These are phyloP conservation scores for Henckelia pumila DNA, from an alignment of 257 asterid genomes.

Conservation along the genomic window DNA sequence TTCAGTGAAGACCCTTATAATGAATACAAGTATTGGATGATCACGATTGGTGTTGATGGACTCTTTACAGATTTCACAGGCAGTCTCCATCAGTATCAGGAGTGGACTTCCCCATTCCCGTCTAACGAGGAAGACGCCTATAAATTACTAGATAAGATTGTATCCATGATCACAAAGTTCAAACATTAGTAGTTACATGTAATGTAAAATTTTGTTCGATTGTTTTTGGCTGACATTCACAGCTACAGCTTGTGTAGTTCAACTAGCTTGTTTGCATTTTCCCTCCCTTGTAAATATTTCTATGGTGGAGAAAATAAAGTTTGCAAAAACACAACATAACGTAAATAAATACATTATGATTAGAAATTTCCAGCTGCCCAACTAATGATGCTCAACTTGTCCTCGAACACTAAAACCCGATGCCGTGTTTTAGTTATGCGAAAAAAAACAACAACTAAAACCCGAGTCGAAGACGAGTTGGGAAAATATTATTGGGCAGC, in stretches of 20 bases:
- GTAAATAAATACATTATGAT: too few species aligned
- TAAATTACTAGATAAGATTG: constrained; percentile 54
- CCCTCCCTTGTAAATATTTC: background rate
- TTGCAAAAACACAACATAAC: too few species aligned
- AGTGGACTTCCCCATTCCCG: constrained; percentile 62
- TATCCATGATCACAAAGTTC: constrained; percentile 53
- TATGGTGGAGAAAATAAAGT: background rate
- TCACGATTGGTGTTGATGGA: constrained; percentile 79
- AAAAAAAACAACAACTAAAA: too few species aligned
- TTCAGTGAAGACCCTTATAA: constrained; percentile 84
- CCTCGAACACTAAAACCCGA: too few species aligned
- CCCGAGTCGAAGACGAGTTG: too few species aligned
- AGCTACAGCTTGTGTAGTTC: background rate
- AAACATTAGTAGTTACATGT: constrained; percentile 27
- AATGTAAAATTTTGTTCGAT: background rate
- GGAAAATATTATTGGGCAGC: too few species aligned
- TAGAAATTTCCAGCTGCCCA: too few species aligned
- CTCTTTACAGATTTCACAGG: constrained; percentile 92
- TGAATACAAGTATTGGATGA: constrained; percentile 78
- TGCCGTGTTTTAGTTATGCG: too few species aligned
- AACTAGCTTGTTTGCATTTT: background rate
- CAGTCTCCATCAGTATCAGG: constrained; percentile 81
- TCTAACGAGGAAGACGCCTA: constrained; percentile 48
- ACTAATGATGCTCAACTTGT: too few species aligned
- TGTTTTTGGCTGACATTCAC: background rate